These are phyloP conservation scores for Paramecium tetraurelia DNA, from an alignment of 73 alveolate species.

Conservation along the genomic window DNA sequence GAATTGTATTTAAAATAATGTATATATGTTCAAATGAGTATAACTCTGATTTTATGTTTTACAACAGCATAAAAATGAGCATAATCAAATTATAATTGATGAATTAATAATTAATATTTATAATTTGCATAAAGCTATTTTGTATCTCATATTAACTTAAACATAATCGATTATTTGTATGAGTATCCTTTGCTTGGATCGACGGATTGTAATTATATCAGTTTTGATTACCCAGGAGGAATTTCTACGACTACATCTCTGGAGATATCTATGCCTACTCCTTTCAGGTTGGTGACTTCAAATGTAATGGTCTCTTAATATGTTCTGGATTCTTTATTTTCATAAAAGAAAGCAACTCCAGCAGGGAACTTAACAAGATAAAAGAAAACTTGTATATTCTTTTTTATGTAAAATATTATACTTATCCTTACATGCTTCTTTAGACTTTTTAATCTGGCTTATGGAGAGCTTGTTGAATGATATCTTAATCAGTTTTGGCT, in stretches of 20 bases:
- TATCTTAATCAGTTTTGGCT: background rate
- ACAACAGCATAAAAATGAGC: background rate
- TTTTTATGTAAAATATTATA: background rate
- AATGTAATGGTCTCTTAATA: background rate
- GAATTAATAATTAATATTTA: background rate
- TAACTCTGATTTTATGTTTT: too few species aligned
- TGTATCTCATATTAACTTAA: background rate
- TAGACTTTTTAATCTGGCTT: background rate
- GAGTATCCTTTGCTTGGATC: background rate
- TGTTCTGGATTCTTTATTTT: background rate
- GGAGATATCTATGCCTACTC: background rate
- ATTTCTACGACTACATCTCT: background rate
- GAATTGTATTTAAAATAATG: too few species aligned
- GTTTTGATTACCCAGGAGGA: background rate
- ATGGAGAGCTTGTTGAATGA: background rate
- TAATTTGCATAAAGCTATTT: background rate
- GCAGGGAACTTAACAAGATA: background rate
- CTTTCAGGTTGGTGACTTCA: background rate
- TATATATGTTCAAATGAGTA: too few species aligned
- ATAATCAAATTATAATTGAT: background rate
- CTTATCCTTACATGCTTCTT: background rate
- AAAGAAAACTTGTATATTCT: background rate
- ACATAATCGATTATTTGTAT: background rate
- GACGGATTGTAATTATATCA: background rate
- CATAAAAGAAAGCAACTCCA: constrained; percentile 18